phyloP scores from a whole-genome alignment of 345 rosid genomes.

The Hibiscus trionum region DNA sequence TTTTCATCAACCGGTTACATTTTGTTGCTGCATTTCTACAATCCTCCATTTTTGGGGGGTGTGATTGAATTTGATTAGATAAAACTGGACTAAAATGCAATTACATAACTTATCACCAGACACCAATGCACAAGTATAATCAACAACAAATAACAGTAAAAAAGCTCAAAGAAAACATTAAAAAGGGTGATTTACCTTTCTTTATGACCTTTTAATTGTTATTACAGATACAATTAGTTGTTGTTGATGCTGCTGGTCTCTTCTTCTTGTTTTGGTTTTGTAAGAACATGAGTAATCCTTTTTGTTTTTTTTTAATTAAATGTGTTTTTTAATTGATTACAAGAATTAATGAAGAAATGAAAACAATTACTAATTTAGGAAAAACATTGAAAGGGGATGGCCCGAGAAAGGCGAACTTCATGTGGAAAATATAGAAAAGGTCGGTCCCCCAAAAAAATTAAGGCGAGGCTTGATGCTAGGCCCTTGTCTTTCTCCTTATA shows the following conservation, averaged over 20 bases:
- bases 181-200: slow-evolving; percentile 7
- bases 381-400: background rate
- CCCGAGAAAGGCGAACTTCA: slow-evolving; percentile 11
- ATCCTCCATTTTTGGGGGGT: too few relatives aligned
- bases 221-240: slow-evolving; percentile 6
- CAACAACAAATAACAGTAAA: background rate
- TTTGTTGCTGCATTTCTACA: too few relatives aligned
- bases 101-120: too few relatives aligned
- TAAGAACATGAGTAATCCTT: background rate
- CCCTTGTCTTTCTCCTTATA: background rate
- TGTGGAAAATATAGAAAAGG: background rate
- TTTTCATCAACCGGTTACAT: too few relatives aligned
- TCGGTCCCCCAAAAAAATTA: background rate
- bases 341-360: background rate
- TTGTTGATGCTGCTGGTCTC: background rate
- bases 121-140: too few relatives aligned
- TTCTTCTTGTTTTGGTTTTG: background rate
- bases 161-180: background rate
- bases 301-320: background rate
- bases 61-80: too few relatives aligned
- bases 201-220: slow-evolving; percentile 2
- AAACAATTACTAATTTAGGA: background rate
- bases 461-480: slow-evolving; percentile 8
- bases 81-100: too few relatives aligned
- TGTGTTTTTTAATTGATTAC: background rate